Percentiles rank a stretch among this genome's conserved stretches.
These are phyloP conservation scores for Debaryomycetaceae sp. DNA, from an alignment of 1,139 yeast species.

Conservation along the genomic window DNA sequence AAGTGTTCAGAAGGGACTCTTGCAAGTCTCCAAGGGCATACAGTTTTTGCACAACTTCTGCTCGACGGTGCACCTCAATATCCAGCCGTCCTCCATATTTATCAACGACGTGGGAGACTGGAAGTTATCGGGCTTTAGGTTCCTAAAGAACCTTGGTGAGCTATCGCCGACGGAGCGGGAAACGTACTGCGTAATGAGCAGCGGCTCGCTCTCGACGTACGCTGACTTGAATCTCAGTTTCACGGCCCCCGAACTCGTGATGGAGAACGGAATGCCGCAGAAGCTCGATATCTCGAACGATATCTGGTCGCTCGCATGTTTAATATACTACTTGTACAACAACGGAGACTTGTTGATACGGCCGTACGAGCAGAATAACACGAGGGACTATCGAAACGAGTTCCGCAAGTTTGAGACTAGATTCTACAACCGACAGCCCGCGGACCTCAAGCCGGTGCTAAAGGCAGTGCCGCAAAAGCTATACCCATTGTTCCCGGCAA, in stretches of 20 bases:
- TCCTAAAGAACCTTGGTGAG: constrained; percentile 44
- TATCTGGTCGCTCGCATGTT: constrained; percentile 70
- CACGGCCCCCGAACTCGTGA: constrained; percentile 64
- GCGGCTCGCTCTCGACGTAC: constrained; percentile 72
- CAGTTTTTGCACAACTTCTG: constrained; percentile 76
- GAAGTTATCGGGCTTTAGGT: constrained; percentile 75
- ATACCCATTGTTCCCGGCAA: constrained; percentile 21
- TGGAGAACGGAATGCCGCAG: constrained; percentile 33
- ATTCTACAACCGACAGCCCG: constrained; percentile 31
- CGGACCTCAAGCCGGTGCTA: constrained; percentile 38
- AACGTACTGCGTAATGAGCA: constrained; percentile 50
- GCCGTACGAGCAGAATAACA: constrained; percentile 37
- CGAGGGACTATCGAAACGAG: constrained; percentile 38
- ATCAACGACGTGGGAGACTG: constrained; percentile 86
- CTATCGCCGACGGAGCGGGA: constrained; percentile 37
- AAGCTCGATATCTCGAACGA: constrained; percentile 60
- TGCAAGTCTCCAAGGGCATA: constrained; percentile 69
- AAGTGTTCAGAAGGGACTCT: constrained; percentile 73
- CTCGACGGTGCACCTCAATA: constrained; percentile 62
- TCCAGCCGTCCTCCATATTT: constrained; percentile 69
- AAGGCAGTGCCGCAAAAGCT: constrained; percentile 29
- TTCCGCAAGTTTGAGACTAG: constrained; percentile 29
- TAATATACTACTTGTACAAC: constrained; percentile 58
- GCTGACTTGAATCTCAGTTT: constrained; percentile 63
- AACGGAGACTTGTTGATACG: constrained; percentile 35